phyloP scores from a whole-genome alignment of 768 basidiomycete species.

The Naganishia vaughanmartiniae region DNA sequence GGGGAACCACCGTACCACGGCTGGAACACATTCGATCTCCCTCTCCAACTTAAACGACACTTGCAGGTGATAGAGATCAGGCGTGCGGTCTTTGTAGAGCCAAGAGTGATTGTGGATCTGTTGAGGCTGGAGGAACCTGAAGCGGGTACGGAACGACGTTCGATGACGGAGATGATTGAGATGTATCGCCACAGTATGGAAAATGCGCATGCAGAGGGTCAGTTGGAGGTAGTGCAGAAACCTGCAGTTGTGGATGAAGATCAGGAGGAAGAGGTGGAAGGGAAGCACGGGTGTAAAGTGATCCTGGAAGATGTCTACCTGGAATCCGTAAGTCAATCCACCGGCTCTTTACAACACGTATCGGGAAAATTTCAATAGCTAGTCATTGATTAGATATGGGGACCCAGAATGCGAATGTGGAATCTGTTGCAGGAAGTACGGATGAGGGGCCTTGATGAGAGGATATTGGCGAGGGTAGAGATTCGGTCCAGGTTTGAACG shows the following conservation, averaged over 20 bases:
- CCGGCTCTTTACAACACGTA: background rate
- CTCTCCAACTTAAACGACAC: background rate
- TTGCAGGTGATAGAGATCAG: slow-evolving; percentile 17
- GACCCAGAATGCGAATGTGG: slow-evolving; percentile 15
- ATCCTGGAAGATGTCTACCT: slow-evolving; percentile 28
- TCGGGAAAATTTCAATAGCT: background rate
- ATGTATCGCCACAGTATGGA: background rate
- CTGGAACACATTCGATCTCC: slow-evolving; percentile 9
- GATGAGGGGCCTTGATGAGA: slow-evolving; percentile 1
- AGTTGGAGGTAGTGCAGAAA: background rate
- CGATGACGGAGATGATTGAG: slow-evolving; percentile 12
- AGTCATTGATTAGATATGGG: slow-evolving; percentile 24
- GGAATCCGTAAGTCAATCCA: slow-evolving; percentile 19
- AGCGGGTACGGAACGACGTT: background rate
- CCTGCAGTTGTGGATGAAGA: too few species aligned
- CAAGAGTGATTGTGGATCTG: slow-evolving; percentile 23
- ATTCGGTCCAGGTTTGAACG: slow-evolving; percentile 19
- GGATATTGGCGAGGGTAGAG: slow-evolving; percentile 1
- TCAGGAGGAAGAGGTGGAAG: slow-evolving; percentile 4
- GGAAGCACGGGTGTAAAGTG: background rate
- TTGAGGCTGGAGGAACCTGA: slow-evolving; percentile 6
- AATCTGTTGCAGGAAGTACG: slow-evolving; percentile 13
- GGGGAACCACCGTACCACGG: slow-evolving; percentile 22
- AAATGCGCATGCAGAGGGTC: background rate
- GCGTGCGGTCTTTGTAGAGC: slow-evolving; percentile 27